Evolutionary conservation across 2,329 filamentous ascomycete species (phyloP), one percentile per base, ranked within the genome.

Genomic region (Beauveria sp.): DNA sequence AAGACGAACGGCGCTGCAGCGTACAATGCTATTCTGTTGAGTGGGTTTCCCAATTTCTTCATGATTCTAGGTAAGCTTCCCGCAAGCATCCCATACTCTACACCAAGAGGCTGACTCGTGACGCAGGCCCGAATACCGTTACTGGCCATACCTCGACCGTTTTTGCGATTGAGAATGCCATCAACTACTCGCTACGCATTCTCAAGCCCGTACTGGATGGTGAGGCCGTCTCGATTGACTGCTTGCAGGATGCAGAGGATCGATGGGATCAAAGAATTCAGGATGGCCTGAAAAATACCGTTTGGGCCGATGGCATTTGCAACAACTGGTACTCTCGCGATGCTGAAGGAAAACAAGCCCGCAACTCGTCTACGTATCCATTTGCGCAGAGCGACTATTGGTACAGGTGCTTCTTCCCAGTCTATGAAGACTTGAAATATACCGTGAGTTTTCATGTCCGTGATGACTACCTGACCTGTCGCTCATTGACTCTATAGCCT

Each of bases 31-130:
- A 80, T 80, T 1, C 78, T 80, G 1, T 73, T 88, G 70, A 81
- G 82, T 65, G 81, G 80, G 0, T 87, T 87, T 67, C 86, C 86
- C 2, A 88, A 88, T 67, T 84, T 88, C 67, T 88, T 88, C 72
- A 76, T 87, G 62, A 71, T 88, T 0, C 79, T 86, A 46, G 85
- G 76, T 73, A 54, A 63, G 69, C 5, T 38, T 24, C 16, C 4
- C 14, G 20, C 16, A 9, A 1, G 22, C 6, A n/a, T 22, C 14
- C 12, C 3, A 16, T 7, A 31, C 4, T 31, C 31, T n/a, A 34
- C 16, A n/a, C 34, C 16, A n/a, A 7, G 5, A 60, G 2, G 24
- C 54, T 59, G 10, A 40, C 34, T 10, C 9, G 26, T 12, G 40
- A 26, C 2, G 1, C 46, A 75, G 75, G 86, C 0, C 86, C 86